Conservation (phyloP, 768 basidiomycete genomes). For the Kwoniella sp. region DNA sequence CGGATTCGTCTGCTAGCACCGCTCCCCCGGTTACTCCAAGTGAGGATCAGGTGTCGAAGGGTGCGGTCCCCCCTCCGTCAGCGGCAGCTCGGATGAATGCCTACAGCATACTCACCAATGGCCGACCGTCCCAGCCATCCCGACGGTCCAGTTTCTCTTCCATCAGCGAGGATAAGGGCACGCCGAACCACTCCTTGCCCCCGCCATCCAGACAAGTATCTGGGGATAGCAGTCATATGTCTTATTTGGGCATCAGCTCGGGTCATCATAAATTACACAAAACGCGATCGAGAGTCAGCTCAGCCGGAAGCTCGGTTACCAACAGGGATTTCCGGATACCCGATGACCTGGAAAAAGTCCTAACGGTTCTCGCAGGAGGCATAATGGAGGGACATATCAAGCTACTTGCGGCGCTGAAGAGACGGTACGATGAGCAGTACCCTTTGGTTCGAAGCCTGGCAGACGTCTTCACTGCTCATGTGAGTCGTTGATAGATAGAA, state of each 20-base stretch:
- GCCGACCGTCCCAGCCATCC: slow-evolving; percentile 27
- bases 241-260: slow-evolving; percentile 16
- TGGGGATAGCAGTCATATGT: slow-evolving; percentile 15
- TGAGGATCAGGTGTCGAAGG: slow-evolving; percentile 2
- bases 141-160: slow-evolving; percentile 13
- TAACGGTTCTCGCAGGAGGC: slow-evolving; percentile 79
- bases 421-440: slow-evolving; percentile 91
- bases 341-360: slow-evolving; percentile 75
- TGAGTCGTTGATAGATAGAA: slow-evolving; percentile 55
- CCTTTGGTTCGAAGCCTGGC: slow-evolving; percentile 87
- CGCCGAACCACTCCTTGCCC: slow-evolving; percentile 45
- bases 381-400: slow-evolving; percentile 85
- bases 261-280: slow-evolving; percentile 12
- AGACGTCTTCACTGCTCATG: slow-evolving; percentile 92
- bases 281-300: slow-evolving; percentile 7
- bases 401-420: slow-evolving; percentile 75
- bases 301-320: neutral
- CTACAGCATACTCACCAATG: slow-evolving; percentile 38
- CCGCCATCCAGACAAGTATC: slow-evolving; percentile 25
- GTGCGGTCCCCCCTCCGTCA: slow-evolving; percentile 1
- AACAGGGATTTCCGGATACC: slow-evolving; percentile 56
- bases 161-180: slow-evolving; percentile 10
- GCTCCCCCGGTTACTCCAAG: slow-evolving; percentile 12
- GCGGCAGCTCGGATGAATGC: slow-evolving; percentile 33
- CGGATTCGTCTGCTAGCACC: slow-evolving; percentile 9